Conservation (phyloP, 345 rosid species). For the Gossypium arboreum region DNA sequence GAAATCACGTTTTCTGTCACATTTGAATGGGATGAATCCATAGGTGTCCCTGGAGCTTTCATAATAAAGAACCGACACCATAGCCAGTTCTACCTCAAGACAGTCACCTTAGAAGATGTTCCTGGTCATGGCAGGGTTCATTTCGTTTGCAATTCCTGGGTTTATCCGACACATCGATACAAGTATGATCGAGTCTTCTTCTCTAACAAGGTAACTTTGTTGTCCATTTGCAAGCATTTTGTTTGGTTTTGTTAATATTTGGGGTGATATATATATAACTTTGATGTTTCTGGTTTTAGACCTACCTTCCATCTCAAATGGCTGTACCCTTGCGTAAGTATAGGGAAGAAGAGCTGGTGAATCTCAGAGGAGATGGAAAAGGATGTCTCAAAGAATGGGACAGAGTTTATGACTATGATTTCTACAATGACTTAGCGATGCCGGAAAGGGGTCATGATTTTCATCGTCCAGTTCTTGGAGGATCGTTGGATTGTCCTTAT, state of each 20-base stretch:
- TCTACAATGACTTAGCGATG: conserved; percentile 78
- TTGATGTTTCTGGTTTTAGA: conserved; percentile 30
- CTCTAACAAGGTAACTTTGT: conserved; percentile 66
- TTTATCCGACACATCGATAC: conserved; percentile 68
- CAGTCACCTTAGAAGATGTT: conserved; percentile 58
- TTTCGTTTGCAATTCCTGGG: conserved; percentile 92
- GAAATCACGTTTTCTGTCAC: conserved; percentile 46
- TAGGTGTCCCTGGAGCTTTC: conserved; percentile 80
- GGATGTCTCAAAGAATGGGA: conserved; percentile 80
- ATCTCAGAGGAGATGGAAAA: conserved; percentile 58
- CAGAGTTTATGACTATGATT: conserved; percentile 86
- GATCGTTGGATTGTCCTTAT: conserved; percentile 60
- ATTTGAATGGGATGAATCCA: conserved; percentile 53
- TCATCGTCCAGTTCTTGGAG: conserved; percentile 73
- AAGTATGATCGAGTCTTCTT: conserved; percentile 71
- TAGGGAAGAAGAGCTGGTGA: conserved; percentile 64
- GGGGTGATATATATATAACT: background rate
- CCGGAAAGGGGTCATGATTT: conserved; percentile 61
- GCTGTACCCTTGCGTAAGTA: conserved; percentile 56
- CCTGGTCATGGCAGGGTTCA: conserved; percentile 48
- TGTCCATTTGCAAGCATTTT: background rate
- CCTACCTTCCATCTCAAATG: conserved; percentile 77
- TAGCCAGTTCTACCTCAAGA: conserved; percentile 63
- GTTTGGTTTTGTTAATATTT: background rate
- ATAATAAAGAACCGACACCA: conserved; percentile 51